These are phyloP conservation scores for Eucalyptus dawsonii DNA, from an alignment of 345 rosid genomes.

Conservation along the genomic window DNA sequence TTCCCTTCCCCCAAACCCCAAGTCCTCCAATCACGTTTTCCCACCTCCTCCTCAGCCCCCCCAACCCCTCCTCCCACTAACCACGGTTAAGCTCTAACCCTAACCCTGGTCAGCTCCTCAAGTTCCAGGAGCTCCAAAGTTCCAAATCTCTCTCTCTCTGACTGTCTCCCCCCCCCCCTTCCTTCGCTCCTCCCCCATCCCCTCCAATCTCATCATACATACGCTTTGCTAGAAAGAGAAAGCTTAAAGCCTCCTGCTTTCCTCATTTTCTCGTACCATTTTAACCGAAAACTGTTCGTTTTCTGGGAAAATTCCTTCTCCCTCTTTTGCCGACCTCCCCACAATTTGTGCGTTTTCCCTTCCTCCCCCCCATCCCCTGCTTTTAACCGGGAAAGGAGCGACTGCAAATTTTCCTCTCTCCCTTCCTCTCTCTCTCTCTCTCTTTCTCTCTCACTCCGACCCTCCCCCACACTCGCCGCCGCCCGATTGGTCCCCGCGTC, in stretches of 20 bases:
- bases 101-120: constrained; percentile 15
- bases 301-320: background rate
- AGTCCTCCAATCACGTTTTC: background rate
- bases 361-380: background rate
- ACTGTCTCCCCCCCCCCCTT: background rate
- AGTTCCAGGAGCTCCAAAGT: background rate
- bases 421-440: background rate
- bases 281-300: background rate
- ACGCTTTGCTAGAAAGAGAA: background rate
- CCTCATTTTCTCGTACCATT: background rate
- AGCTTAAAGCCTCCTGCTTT: background rate
- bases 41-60: background rate
- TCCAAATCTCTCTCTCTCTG: background rate
- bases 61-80: background rate
- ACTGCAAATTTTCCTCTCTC: background rate
- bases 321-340: background rate
- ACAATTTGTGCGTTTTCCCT: background rate
- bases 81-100: constrained; percentile 22
- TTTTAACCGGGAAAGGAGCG: background rate
- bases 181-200: fast-evolving
- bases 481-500: background rate
- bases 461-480: background rate
- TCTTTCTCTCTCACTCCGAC: background rate
- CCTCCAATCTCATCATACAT: background rate
- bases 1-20: background rate